A percentile compares a stretch with the other conserved stretches of the same genome.
Conservation (phyloP, 768 basidiomycete species). For the Tulasnella sp. region DNA sequence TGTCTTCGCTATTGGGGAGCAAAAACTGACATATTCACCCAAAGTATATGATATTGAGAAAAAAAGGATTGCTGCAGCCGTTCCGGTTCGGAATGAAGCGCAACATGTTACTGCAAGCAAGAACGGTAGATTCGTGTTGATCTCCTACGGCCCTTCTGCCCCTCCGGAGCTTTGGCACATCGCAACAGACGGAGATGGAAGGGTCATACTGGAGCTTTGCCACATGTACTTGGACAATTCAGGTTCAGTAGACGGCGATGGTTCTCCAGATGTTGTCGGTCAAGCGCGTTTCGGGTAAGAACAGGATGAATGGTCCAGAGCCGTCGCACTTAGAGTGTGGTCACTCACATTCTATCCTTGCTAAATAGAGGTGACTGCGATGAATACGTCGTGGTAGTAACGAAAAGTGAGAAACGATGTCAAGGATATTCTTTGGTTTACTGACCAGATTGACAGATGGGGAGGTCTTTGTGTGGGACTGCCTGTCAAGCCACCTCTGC, state of each 20-base stretch:
- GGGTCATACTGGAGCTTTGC: background rate
- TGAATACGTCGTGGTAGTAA: constrained; percentile 71
- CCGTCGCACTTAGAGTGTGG: background rate
- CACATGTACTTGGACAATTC: constrained; percentile 38
- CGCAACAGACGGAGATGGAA: constrained; percentile 42
- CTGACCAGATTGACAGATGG: constrained; percentile 45
- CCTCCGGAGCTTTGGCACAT: constrained; percentile 75
- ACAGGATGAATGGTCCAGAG: background rate
- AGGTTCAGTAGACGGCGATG: constrained; percentile 57
- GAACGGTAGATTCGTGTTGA: constrained; percentile 58
- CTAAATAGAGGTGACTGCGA: constrained; percentile 54
- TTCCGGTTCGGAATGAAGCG: constrained; percentile 68
- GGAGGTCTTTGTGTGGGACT: constrained; percentile 82
- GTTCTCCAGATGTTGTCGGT: constrained; percentile 57
- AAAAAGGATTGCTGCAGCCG: constrained; percentile 64
- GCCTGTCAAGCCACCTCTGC: constrained; percentile 62
- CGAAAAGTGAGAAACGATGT: constrained; percentile 45
- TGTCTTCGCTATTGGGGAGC: background rate
- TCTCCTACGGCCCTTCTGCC: constrained; percentile 72
- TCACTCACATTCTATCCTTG: background rate
- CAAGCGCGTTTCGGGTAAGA: constrained; percentile 73
- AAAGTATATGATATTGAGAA: constrained; percentile 64
- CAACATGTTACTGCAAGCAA: constrained; percentile 63
- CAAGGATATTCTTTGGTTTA: background rate
- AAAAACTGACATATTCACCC: background rate